Conservation (phyloP, 2,329 filamentous ascomycete genomes). For the Pseudocercospora fijiensis region DNA sequence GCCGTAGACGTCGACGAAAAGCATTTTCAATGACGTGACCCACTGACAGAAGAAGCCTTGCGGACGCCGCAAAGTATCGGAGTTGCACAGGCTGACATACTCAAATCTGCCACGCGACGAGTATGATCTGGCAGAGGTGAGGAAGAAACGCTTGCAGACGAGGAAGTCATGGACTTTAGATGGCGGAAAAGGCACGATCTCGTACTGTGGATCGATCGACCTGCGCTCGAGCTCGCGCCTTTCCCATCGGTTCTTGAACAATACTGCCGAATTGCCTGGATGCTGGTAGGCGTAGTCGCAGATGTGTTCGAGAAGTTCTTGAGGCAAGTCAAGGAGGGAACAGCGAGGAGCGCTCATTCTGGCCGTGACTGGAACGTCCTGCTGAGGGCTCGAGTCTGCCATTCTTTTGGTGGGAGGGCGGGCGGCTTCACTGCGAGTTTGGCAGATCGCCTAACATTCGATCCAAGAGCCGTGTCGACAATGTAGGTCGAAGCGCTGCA, state of each 20-base stretch:
- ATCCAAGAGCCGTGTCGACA: too few relatives aligned
- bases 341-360: not conserved
- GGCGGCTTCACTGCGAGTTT: too few relatives aligned
- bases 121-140: not conserved
- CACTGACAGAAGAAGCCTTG: not conserved
- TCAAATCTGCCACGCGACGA: not conserved
- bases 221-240: not conserved
- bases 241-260: not conserved
- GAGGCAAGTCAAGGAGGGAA: not conserved
- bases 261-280: not conserved
- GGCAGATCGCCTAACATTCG: too few relatives aligned
- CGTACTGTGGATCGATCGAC: not conserved
- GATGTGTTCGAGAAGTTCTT: not conserved
- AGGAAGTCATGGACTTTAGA: conserved; percentile 12
- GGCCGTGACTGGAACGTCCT: not conserved
- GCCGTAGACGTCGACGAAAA: not conserved
- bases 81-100: conserved; percentile 8
- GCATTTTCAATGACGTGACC: not conserved
- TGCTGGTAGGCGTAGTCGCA: not conserved
- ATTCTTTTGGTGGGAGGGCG: not conserved
- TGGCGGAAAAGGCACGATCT: not conserved
- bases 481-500: too few relatives aligned
- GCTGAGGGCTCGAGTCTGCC: not conserved
- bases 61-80: not conserved
- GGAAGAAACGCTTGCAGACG: conserved; percentile 7